These are phyloP conservation scores for Avena eriantha DNA, from an alignment of 176 grass and related monocot species.

Conservation along the genomic window DNA sequence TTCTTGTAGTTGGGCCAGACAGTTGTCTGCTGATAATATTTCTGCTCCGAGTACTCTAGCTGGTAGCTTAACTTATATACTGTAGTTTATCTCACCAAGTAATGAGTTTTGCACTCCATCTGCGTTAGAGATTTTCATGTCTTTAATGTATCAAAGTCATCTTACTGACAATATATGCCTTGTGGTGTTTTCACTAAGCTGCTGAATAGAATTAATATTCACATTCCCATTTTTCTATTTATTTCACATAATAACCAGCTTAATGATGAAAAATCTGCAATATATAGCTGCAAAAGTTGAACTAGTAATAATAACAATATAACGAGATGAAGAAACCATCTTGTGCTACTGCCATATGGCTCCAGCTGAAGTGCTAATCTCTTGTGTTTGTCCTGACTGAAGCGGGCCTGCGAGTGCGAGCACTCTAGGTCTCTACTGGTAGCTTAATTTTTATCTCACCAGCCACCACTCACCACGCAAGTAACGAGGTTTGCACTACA, in stretches of 20 bases:
- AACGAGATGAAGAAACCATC: slow-evolving; percentile 14
- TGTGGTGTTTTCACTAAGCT: background rate
- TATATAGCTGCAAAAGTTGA: background rate
- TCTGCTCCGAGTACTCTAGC: slow-evolving; percentile 32
- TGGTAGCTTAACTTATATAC: slow-evolving; percentile 6
- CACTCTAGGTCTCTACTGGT: no score
- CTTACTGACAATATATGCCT: background rate
- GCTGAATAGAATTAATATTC: slow-evolving; percentile 1
- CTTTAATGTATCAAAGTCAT: background rate
- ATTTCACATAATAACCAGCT: slow-evolving; percentile 15
- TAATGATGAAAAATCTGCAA: background rate
- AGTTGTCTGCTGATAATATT: slow-evolving; percentile 28
- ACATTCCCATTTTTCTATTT: background rate
- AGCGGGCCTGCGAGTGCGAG: no score
- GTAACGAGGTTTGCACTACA: background rate
- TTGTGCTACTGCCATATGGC: background rate
- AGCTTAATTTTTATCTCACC: no score
- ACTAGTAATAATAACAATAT: background rate
- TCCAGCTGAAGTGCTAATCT: slow-evolving; percentile 18
- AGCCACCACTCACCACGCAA: no score
- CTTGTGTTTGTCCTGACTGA: background rate
- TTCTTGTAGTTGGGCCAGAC: background rate
- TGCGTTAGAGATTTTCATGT: background rate
- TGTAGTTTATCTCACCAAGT: slow-evolving; percentile 4
- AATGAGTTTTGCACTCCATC: background rate